Conservation (phyloP, 2,329 filamentous ascomycete species). For the Pseudophaeomoniella oleicola region DNA sequence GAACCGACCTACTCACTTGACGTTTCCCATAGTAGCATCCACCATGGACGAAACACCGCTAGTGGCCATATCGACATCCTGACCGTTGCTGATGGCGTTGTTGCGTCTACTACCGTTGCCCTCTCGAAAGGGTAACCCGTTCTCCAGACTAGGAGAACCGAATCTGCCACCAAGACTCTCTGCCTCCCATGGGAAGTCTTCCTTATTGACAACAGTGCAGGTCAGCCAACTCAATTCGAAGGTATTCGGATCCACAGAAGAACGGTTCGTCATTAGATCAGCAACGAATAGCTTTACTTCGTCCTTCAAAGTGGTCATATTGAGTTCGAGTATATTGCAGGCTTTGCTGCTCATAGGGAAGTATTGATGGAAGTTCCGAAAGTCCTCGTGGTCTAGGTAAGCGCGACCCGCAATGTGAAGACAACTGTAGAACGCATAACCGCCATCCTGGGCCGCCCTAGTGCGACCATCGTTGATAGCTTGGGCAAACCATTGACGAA, state of each 20-base stretch:
- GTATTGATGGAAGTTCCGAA: conserved; percentile 13
- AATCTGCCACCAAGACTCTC: conserved; percentile 4
- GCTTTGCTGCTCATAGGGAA: conserved; percentile 16
- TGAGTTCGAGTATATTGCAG: conserved; percentile 12
- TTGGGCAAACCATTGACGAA: conserved; percentile 32
- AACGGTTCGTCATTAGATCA: conserved; percentile 22
- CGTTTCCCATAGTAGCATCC: too few species aligned
- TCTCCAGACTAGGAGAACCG: too few species aligned
- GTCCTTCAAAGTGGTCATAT: conserved; percentile 22
- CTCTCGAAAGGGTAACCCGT: too few species aligned
- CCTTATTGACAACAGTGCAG: conserved; percentile 23
- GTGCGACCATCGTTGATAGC: conserved; percentile 23
- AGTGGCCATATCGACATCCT: too few species aligned
- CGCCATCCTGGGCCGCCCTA: conserved; percentile 26
- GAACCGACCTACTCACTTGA: too few species aligned
- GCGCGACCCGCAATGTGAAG: conserved; percentile 24
- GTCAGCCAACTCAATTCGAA: conserved; percentile 27
- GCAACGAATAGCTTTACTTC: conserved; percentile 19
- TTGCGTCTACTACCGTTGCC: too few species aligned
- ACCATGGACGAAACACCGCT: too few species aligned
- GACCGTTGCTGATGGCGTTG: too few species aligned
- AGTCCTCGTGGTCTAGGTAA: conserved; percentile 25
- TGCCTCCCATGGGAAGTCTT: conserved; percentile 25
- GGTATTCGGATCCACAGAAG: conserved; percentile 22
- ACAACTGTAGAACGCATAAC: conserved; percentile 28